These are phyloP conservation scores for Russula sp. DNA, from an alignment of 768 basidiomycete species.

Conservation along the genomic window DNA sequence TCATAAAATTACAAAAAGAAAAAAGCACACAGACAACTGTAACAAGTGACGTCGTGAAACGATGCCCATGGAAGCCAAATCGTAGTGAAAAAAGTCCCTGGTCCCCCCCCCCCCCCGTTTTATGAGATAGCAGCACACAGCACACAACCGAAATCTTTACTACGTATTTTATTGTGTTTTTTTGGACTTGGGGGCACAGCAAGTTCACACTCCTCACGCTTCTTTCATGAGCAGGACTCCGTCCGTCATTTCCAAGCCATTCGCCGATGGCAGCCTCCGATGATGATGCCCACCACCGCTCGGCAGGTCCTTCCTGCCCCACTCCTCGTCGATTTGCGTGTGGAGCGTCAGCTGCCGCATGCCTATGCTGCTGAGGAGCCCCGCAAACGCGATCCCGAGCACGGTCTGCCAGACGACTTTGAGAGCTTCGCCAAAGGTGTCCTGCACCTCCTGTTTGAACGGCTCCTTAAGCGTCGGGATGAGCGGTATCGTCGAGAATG, in stretches of 20 bases:
- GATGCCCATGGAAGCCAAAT: no score
- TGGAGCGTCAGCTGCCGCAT: slow-evolving; percentile 28
- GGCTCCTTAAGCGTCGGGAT: slow-evolving; percentile 10
- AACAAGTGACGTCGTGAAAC: no score
- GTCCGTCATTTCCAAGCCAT: background rate
- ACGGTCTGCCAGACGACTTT: slow-evolving; percentile 28
- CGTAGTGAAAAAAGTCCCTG: no score
- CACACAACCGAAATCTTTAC: no score
- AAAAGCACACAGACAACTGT: no score
- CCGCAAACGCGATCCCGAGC: slow-evolving; percentile 26
- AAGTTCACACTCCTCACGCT: background rate
- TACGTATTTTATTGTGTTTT: no score
- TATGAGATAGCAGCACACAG: no score
- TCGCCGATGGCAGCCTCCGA: background rate
- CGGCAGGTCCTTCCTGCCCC: slow-evolving; percentile 23
- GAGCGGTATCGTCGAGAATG: slow-evolving; percentile 26
- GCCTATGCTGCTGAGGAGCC: slow-evolving; percentile 25
- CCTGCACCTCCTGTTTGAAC: background rate
- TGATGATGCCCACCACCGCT: no score
- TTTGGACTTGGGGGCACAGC: no score
- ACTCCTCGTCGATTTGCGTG: slow-evolving; percentile 27
- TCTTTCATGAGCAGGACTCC: background rate
- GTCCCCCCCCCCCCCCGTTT: no score
- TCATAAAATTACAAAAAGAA: no score
- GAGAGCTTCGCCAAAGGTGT: slow-evolving; percentile 27